phyloP scores from a whole-genome alignment of 2,329 filamentous ascomycete genomes.

The Triangularia setosa region DNA sequence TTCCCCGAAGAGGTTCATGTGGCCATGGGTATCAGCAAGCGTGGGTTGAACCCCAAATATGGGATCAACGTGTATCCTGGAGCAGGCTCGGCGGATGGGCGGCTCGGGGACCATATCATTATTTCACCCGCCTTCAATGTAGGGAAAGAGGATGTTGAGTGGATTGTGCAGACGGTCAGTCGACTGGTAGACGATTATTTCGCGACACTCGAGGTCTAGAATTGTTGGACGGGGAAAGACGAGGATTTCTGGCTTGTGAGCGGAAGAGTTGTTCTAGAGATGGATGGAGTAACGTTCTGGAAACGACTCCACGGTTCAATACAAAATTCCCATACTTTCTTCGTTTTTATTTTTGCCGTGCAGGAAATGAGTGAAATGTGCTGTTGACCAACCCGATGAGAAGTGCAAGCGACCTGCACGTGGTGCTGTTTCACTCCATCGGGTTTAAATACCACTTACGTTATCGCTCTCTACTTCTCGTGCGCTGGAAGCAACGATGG shows the following conservation, averaged over 20 bases:
- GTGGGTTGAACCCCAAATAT: slow-evolving; percentile 31
- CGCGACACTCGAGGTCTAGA: slow-evolving; percentile 7
- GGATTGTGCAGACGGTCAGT: slow-evolving; percentile 48
- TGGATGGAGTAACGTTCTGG: neutral
- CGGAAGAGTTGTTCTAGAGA: neutral
- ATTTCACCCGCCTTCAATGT: slow-evolving; percentile 67
- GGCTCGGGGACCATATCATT: slow-evolving; percentile 64
- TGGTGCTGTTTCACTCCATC: too few relatives aligned
- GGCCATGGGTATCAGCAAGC: slow-evolving; percentile 33
- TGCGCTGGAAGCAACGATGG: neutral
- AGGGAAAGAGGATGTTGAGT: slow-evolving; percentile 51
- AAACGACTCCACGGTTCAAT: neutral
- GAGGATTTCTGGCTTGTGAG: neutral
- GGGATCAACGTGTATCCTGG: slow-evolving; percentile 58
- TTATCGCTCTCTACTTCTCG: neutral
- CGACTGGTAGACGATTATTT: slow-evolving; percentile 52
- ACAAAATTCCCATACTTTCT: neutral
- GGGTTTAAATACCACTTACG: neutral
- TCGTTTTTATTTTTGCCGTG: neutral
- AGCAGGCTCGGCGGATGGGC: slow-evolving; percentile 55
- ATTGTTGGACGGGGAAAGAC: neutral
- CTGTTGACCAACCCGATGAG: too few relatives aligned
- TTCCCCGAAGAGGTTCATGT: slow-evolving; percentile 33
- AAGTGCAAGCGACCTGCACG: too few relatives aligned
- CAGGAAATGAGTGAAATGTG: neutral